Percentiles rank a stretch among this genome's conserved stretches.
Conservation (phyloP, 2,329 filamentous ascomycete genomes). For the Monosporascus sp. region DNA sequence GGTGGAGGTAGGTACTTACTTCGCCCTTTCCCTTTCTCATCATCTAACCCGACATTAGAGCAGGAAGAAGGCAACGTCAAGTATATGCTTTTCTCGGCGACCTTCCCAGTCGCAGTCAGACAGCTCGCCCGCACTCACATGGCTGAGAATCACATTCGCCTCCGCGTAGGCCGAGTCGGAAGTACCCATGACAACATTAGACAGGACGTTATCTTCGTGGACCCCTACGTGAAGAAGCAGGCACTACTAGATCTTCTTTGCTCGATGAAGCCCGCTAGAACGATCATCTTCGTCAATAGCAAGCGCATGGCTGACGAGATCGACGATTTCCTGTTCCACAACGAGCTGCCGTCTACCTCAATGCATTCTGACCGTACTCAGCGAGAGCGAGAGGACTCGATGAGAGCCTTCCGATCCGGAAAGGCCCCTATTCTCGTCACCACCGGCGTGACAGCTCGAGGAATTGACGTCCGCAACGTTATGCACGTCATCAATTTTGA, state of each 20-base stretch:
- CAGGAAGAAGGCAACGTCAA: conserved; percentile 66
- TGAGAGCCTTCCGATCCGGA: conserved; percentile 78
- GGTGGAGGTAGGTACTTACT: conserved; percentile 64
- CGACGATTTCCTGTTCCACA: conserved; percentile 84
- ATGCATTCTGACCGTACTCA: conserved; percentile 88
- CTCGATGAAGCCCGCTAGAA: conserved; percentile 66
- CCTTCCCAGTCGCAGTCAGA: conserved; percentile 78
- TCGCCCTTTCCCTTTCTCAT: background rate
- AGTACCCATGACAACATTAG: conserved; percentile 78
- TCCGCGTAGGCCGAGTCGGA: conserved; percentile 83
- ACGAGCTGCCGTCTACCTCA: conserved; percentile 73
- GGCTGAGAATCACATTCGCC: conserved; percentile 66
- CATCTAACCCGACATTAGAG: conserved; percentile 44
- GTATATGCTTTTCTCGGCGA: conserved; percentile 88
- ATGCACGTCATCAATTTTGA: conserved; percentile 94
- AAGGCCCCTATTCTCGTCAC: conserved; percentile 75
- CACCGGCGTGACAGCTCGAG: conserved; percentile 81
- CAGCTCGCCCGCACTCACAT: conserved; percentile 74
- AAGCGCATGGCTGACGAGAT: conserved; percentile 75
- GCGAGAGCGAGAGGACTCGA: conserved; percentile 83
- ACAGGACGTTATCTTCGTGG: conserved; percentile 68
- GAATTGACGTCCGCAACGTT: conserved; percentile 82
- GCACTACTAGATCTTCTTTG: conserved; percentile 69
- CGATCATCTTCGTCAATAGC: conserved; percentile 85
- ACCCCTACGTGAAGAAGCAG: conserved; percentile 62